These are phyloP conservation scores for Rhodosporidiobolus odoratus DNA, from an alignment of 768 basidiomycete genomes.

Conservation along the genomic window DNA sequence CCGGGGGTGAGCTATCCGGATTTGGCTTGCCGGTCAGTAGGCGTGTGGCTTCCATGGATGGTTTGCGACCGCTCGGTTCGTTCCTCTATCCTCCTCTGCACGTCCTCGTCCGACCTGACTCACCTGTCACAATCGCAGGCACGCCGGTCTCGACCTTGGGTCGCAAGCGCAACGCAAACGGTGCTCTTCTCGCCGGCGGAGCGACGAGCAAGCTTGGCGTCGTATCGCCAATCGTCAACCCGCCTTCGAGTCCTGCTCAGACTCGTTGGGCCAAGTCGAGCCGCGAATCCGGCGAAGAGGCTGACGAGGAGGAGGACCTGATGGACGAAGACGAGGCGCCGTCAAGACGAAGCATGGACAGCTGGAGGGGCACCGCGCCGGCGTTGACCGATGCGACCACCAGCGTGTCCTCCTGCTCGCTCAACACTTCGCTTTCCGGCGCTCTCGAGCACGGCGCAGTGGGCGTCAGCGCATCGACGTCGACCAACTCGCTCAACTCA, in stretches of 20 bases:
- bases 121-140: background rate
- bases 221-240: constrained; percentile 36
- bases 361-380: constrained; percentile 23
- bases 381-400: constrained; percentile 39
- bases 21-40: background rate
- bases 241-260: constrained; percentile 11
- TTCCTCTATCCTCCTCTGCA: background rate
- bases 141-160: constrained; percentile 9
- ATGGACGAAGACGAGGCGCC: constrained; percentile 32
- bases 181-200: constrained; percentile 38
- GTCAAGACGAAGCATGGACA: constrained; percentile 26
- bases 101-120: background rate
- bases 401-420: constrained; percentile 29
- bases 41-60: background rate
- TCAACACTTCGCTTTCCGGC: constrained; percentile 27
- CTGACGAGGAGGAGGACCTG: constrained; percentile 28
- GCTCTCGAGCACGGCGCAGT: background rate
- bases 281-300: constrained; percentile 4
- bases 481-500: constrained; percentile 27
- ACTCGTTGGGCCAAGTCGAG: background rate
- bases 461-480: constrained; percentile 6
- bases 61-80: constrained; percentile 1
- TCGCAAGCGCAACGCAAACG: constrained; percentile 39
- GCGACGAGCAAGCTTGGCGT: constrained; percentile 23
- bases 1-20: background rate